Evolutionary conservation across 768 basidiomycete genomes (phyloP), one percentile per base, ranked within the genome.

Genomic region (Tulasnella sp.): DNA sequence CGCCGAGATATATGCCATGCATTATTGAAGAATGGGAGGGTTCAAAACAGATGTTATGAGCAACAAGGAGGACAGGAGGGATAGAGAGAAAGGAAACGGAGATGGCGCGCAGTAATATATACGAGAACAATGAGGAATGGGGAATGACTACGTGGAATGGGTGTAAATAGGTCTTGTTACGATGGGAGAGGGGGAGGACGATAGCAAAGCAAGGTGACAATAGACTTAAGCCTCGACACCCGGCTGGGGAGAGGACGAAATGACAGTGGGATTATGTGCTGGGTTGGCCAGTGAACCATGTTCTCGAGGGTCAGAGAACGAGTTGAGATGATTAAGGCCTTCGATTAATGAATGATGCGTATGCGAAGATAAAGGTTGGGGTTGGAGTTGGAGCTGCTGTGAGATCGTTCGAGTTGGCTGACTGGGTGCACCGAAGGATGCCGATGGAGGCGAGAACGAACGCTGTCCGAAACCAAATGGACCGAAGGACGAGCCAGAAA

Each of bases 201-300:
- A 72, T 35, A 72, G 44, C 71, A 72, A 42, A 72, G 71, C 32
- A 51, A 61, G 55, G 75, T 61, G 55, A 61, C 29, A 76, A 69
- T 76, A 69, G 44, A 37, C 18, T 76, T 76, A 57, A n/a, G 75
- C 75, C 57, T 76, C 75, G 37, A 55, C 55, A 32, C 75, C 48
- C 29, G 75, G 75, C 55, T 76, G 75, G 40, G 75, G 75, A 20
- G 75, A 76, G 37, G 75, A 61, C 61, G 75, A 76, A n/a, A 76
- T 39, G 44, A 44, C 73, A 48, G 46, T 42, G 61, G 48, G 32
- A 76, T 76, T 44, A 69, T 76, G 48, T 44, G 40, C 18, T 29
- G n/a, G 44, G 23, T 46, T 74, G 75, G n/a, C 42, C 46, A 57
- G 37, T 37, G 39, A 32, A 40, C 57, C 46, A 15, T 76, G 75